These are phyloP conservation scores for Fraxinus platypoda DNA, from an alignment of 305 asterid genomes.

Conservation along the genomic window DNA sequence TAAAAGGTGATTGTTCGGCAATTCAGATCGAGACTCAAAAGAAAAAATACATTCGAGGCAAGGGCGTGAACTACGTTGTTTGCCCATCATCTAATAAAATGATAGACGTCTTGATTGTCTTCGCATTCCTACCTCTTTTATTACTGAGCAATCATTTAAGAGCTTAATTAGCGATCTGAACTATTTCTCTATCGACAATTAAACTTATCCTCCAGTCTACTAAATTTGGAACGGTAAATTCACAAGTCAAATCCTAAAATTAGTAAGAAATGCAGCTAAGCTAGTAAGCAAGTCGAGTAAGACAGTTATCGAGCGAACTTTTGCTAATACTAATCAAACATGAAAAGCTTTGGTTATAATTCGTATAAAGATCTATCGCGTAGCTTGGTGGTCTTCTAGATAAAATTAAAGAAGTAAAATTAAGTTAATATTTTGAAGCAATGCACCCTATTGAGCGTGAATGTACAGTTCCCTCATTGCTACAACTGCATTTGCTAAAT, in stretches of 20 bases:
- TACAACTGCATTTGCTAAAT: no score
- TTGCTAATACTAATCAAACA: not conserved
- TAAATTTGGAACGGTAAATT: not conserved
- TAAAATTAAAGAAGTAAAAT: not conserved
- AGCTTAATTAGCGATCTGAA: not conserved
- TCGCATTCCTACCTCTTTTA: no score
- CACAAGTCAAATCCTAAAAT: not conserved
- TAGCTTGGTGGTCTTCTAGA: not conserved
- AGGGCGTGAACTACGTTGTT: not conserved
- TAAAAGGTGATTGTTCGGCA: not conserved
- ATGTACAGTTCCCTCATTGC: not conserved
- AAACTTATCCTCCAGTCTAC: not conserved
- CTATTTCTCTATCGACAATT: not conserved
- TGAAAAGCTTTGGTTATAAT: not conserved
- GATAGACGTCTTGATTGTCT: no score
- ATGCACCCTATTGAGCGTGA: not conserved
- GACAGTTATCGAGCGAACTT: not conserved
- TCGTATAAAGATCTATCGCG: not conserved
- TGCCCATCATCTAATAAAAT: not conserved
- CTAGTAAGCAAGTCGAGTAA: no score
- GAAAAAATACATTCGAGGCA: not conserved
- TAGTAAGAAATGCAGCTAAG: no score
- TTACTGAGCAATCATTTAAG: not conserved
- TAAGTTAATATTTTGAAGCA: not conserved
- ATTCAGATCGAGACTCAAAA: not conserved